Evolutionary conservation across 352 stramenopile genomes (phyloP).

Genomic region (Phytophthora sp.): DNA sequence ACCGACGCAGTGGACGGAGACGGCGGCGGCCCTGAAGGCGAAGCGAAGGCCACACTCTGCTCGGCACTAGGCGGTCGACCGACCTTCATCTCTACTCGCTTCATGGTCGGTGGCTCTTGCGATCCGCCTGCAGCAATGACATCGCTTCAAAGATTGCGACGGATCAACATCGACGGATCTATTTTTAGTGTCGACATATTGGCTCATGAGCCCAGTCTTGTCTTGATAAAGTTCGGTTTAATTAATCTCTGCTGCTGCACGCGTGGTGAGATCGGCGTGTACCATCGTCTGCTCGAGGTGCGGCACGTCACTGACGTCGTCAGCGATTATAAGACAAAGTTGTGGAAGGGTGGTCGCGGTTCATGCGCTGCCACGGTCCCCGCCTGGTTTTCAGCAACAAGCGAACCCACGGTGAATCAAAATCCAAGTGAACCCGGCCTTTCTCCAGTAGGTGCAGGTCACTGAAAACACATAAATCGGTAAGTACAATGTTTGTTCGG

Average conservation of each 20-base stretch:
- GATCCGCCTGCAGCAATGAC: neutral
- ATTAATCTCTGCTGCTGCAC: too few relatives aligned
- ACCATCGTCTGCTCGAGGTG: constrained; percentile 12
- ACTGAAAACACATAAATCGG: neutral
- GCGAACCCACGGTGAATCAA: constrained; percentile 17
- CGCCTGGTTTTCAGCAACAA: constrained; percentile 23
- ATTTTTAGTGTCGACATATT: constrained; percentile 20
- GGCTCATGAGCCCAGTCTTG: too few relatives aligned
- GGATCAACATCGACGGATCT: neutral
- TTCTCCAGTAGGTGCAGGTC: constrained; percentile 26
- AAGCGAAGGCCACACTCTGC: neutral
- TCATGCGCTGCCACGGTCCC: constrained; percentile 6
- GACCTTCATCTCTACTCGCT: constrained; percentile 7
- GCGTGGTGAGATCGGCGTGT: neutral
- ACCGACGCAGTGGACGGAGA: constrained; percentile 9
- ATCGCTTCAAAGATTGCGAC: constrained; percentile 13
- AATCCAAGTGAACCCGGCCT: constrained; percentile 14
- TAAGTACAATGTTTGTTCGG: neutral
- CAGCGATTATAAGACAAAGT: constrained; percentile 2
- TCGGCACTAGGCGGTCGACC: constrained; percentile 3
- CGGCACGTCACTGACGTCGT: too few relatives aligned
- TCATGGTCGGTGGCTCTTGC: constrained; percentile 2
- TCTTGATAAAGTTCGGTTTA: too few relatives aligned
- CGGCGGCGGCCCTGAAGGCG: constrained; percentile 15
- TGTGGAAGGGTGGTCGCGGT: constrained; percentile 14